These are phyloP conservation scores for Platanthera guangdongensis DNA, from an alignment of 106 monocot genomes.

Conservation along the genomic window DNA sequence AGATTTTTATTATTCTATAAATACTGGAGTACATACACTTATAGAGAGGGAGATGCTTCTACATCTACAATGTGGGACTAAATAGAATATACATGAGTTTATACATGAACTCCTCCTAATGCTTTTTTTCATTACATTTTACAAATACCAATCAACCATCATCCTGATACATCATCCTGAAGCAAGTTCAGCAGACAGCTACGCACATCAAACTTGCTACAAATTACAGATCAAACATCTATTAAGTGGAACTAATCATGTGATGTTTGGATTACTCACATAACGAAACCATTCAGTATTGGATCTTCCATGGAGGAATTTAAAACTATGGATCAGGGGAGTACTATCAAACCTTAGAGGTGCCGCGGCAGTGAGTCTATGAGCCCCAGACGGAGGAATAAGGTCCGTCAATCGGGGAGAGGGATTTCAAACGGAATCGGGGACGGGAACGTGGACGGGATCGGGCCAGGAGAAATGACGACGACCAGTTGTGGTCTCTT, in stretches of 20 bases:
- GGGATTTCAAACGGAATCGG: too few relatives aligned
- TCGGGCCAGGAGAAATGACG: too few relatives aligned
- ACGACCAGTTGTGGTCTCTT: too few relatives aligned
- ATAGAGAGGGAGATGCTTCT: too few relatives aligned
- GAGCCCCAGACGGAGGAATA: constrained; percentile 80
- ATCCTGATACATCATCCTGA: constrained; percentile 33
- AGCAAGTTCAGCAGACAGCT: background rate
- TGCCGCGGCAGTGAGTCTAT: constrained; percentile 85
- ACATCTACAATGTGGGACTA: too few relatives aligned
- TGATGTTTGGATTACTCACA: background rate
- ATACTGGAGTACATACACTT: too few relatives aligned
- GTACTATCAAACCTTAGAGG: constrained; percentile 53
- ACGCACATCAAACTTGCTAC: background rate
- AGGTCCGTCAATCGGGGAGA: constrained; percentile 51
- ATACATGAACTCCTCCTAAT: too few relatives aligned
- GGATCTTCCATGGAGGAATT: background rate
- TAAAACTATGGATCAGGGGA: background rate
- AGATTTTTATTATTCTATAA: too few relatives aligned
- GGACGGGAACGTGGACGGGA: too few relatives aligned
- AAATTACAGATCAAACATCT: background rate
- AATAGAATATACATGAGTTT: too few relatives aligned
- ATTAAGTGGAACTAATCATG: background rate
- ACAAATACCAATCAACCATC: constrained; percentile 89
- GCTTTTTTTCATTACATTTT: too few relatives aligned
- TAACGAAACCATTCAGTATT: background rate